Percentiles rank a stretch among this genome's conserved stretches.
These are phyloP conservation scores for Populus hybrid DNA, from an alignment of 441 rosid species.

Conservation along the genomic window DNA sequence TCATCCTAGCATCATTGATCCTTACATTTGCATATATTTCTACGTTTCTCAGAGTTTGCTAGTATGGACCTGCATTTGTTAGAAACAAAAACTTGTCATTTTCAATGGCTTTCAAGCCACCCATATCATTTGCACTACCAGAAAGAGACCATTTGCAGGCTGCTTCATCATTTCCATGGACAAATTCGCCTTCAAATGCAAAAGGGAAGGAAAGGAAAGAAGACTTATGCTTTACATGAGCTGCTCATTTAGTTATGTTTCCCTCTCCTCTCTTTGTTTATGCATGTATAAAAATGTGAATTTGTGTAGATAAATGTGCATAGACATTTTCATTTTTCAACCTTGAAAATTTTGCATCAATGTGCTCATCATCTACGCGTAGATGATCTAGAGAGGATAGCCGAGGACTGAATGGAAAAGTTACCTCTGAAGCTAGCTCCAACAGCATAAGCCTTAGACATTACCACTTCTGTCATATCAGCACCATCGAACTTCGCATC, in stretches of 20 bases:
- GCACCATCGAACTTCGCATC: slow-evolving; percentile 97
- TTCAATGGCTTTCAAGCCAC: neutral
- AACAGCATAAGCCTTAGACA: slow-evolving; percentile 95
- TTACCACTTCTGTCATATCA: slow-evolving; percentile 90
- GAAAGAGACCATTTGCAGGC: neutral
- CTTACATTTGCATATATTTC: neutral
- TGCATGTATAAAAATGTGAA: neutral
- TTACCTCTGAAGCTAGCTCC: slow-evolving; percentile 95
- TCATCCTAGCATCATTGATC: neutral
- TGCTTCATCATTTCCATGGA: neutral
- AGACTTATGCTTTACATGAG: neutral
- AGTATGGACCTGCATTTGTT: neutral
- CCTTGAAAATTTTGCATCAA: neutral
- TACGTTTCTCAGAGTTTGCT: neutral
- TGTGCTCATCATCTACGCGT: neutral
- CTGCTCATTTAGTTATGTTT: neutral
- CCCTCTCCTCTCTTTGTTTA: neutral
- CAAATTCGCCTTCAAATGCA: neutral
- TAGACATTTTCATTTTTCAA: neutral
- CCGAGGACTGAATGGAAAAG: neutral
- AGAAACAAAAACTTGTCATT: neutral
- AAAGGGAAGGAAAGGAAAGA: neutral
- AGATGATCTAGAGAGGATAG: neutral
- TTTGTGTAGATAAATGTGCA: neutral
- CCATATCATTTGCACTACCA: neutral